Conservation (phyloP, 2,329 filamentous ascomycete genomes). For the Mycosphaerella sp. region DNA sequence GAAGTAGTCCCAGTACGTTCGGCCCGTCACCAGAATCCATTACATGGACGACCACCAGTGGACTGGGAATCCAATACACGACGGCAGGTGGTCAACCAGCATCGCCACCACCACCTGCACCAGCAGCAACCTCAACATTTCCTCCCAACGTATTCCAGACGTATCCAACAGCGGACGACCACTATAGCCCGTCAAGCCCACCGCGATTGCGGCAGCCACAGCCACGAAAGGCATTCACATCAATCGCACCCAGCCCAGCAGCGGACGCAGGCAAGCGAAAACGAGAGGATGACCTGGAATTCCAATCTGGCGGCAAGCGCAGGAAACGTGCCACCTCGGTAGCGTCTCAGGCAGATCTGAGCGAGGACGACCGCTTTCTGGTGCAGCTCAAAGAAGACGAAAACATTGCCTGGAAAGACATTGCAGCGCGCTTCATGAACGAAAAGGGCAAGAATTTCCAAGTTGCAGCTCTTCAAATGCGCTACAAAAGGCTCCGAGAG, state of each 20-base stretch:
- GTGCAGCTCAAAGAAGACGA: slow-evolving; percentile 49
- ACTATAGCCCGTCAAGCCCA: slow-evolving; percentile 29
- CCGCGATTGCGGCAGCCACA: slow-evolving; percentile 34
- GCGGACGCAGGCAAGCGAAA: slow-evolving; percentile 35
- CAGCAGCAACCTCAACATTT: slow-evolving; percentile 32
- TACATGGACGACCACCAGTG: slow-evolving; percentile 35
- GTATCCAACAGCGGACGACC: slow-evolving; percentile 25
- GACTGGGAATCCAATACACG: slow-evolving; percentile 39
- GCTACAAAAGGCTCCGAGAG: slow-evolving; percentile 47
- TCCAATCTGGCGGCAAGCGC: slow-evolving; percentile 31
- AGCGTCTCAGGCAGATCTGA: slow-evolving; percentile 38
- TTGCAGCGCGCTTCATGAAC: slow-evolving; percentile 45
- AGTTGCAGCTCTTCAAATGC: slow-evolving; percentile 51
- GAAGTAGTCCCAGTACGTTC: slow-evolving; percentile 42
- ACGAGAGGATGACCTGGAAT: slow-evolving; percentile 33
- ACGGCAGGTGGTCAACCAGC: slow-evolving; percentile 26
- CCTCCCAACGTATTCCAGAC: slow-evolving; percentile 32
- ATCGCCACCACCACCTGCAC: slow-evolving; percentile 13
- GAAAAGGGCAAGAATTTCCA: slow-evolving; percentile 46
- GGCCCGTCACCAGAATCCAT: slow-evolving; percentile 36
- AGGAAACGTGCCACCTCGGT: slow-evolving; percentile 37
- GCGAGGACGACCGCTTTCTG: slow-evolving; percentile 47
- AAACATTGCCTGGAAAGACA: slow-evolving; percentile 50
- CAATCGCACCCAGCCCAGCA: slow-evolving; percentile 41
- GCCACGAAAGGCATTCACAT: slow-evolving; percentile 39